phyloP scores from a whole-genome alignment of 306 rosid genomes.

The Lotus japonicus region DNA sequence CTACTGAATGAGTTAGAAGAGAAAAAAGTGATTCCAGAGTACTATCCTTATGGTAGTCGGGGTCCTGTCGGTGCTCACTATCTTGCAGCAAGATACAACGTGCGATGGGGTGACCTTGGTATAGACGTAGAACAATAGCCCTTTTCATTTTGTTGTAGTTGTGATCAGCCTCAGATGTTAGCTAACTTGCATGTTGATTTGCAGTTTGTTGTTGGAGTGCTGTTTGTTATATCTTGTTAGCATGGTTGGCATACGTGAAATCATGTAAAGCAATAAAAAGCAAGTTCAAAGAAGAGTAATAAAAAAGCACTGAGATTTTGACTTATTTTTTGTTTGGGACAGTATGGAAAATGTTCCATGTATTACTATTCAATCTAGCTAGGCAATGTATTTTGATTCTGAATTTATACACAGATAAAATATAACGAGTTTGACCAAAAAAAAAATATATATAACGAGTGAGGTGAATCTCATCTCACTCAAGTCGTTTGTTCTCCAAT shows the following conservation, averaged over 20 bases:
- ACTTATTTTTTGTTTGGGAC: not conserved
- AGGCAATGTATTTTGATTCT: not conserved
- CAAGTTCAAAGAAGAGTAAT: conserved; percentile 8
- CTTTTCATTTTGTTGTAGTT: not conserved
- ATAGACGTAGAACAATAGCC: conserved; percentile 38
- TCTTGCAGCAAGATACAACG: conserved; percentile 73
- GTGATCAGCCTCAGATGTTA: conserved; percentile 1
- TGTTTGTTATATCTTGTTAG: not conserved
- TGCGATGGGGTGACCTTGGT: conserved; percentile 83
- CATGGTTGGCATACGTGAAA: conserved; percentile 25
- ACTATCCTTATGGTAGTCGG: conserved; percentile 84
- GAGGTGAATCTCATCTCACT: not conserved
- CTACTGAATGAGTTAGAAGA: conserved; percentile 64
- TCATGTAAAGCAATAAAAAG: conserved; percentile 23
- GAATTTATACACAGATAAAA: too few species aligned
- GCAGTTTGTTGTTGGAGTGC: not conserved
- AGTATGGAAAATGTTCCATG: not conserved
- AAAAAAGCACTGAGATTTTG: conserved; percentile 23
- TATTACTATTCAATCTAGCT: not conserved
- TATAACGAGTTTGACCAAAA: too few species aligned
- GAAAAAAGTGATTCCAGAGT: conserved; percentile 69
- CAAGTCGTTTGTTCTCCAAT: not conserved
- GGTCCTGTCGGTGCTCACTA: conserved; percentile 95
- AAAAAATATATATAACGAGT: too few species aligned
- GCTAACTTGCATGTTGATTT: conserved; percentile 11